Base-by-base conservation (phyloP, 208 protist species). In the Acanthamoeba quina region DNA sequence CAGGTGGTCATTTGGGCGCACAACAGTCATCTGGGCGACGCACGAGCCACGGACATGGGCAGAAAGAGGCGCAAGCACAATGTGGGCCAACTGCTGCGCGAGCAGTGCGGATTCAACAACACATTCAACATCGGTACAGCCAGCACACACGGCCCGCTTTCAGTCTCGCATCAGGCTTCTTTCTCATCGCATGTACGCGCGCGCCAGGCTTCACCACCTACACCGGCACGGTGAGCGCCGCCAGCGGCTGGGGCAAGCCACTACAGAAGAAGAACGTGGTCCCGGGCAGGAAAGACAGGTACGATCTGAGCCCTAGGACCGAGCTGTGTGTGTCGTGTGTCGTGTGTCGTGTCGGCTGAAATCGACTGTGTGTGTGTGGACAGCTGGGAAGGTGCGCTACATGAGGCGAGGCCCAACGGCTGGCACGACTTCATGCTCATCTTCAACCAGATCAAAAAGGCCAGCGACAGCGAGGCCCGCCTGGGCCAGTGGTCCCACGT, bases 21-120 rank as follows among this genome's bases (percentile, higher is more conserved):
- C 34, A 95, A 95, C 90, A 83, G 58, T 44, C 94, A 95, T 49
- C 60, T 94, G 62, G 94, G 94, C 13, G 90, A 95, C 54, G 88
- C 90, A 19, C 64, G 52, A 2, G 56, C 72, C 21, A 95, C 88
- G n/a, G 37, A 60, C n/a, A 86, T 86, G 78, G 78, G 78, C 49
- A n/a, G 78, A 31, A 29, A 44, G 29, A 58, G 78, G 41, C 70
- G 49, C 52, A 78, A 93, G 68, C 49, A 68, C 62, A 83, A 93
- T 19, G 90, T 68, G 52, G 56, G 56, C 26, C 47, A 68, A 29
- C 44, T 83, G 15, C 26, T 83, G 90, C 52, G 68, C 68, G 56
- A 83, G 31, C 56, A 78, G 60, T 92, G 64, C 58, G 86, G 64
- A 19, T 52, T 92, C 34, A 70, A 78, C n/a, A 78, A 78, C 86